phyloP scores from a whole-genome alignment of 2,329 filamentous ascomycete genomes.

The Colletotrichum chlorophyti region DNA sequence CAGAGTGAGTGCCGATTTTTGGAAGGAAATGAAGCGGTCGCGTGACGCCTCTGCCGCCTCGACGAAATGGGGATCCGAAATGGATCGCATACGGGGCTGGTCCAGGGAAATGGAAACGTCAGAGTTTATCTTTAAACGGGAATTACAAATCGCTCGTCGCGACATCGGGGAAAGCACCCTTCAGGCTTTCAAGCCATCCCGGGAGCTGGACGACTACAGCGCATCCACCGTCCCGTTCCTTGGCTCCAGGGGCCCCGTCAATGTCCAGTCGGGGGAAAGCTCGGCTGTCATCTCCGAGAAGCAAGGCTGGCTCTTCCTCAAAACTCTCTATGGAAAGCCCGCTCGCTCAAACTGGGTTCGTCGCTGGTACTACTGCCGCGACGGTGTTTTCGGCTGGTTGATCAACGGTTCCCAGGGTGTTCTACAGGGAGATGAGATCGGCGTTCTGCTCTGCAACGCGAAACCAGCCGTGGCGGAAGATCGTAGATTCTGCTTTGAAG shows the following conservation, averaged over 20 bases:
- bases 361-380: constrained; percentile 94
- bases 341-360: constrained; percentile 88
- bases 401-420: constrained; percentile 86
- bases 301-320: constrained; percentile 92
- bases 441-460: constrained; percentile 90
- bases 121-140: constrained; percentile 82
- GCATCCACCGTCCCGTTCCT: constrained; percentile 89
- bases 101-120: constrained; percentile 90
- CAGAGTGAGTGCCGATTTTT: constrained; percentile 83
- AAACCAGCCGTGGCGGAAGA: constrained; percentile 93
- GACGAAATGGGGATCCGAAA: constrained; percentile 75
- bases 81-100: constrained; percentile 93
- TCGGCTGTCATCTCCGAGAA: constrained; percentile 72
- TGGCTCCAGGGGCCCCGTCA: constrained; percentile 72
- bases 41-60: constrained; percentile 72
- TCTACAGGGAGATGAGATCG: constrained; percentile 94
- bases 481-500: constrained; percentile 94
- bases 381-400: constrained; percentile 95
- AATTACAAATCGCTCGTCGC: constrained; percentile 79
- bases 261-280: constrained; percentile 62
- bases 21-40: constrained; percentile 81
- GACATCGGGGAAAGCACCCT: constrained; percentile 84
- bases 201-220: constrained; percentile 93
- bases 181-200: constrained; percentile 75
- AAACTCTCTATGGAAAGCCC: constrained; percentile 84